phyloP scores from a whole-genome alignment of 257 asterid genomes.

The Jasminum sambac region DNA sequence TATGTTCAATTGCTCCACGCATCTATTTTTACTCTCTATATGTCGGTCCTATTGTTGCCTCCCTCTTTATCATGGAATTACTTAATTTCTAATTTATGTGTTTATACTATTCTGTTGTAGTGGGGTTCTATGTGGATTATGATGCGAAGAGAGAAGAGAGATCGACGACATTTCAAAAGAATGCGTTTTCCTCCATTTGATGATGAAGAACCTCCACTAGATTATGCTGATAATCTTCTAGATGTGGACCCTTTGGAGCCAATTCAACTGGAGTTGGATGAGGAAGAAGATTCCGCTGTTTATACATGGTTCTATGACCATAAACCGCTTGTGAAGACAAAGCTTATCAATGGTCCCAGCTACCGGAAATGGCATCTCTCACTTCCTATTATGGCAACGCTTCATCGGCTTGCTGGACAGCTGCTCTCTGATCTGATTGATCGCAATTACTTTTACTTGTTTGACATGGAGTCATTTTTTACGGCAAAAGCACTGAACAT shows the following conservation, averaged over 20 bases:
- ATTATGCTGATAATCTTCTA: slow-evolving; percentile 91
- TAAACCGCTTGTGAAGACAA: slow-evolving; percentile 93
- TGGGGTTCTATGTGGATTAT: slow-evolving; percentile 99
- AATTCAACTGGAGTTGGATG: slow-evolving; percentile 92
- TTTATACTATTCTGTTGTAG: slow-evolving; percentile 19
- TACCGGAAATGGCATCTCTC: slow-evolving; percentile 98
- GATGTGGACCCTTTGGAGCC: slow-evolving; percentile 99
- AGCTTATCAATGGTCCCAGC: slow-evolving; percentile 97
- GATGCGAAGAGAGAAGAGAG: slow-evolving; percentile 99
- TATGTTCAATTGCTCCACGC: slow-evolving; percentile 25
- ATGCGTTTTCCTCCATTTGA: slow-evolving; percentile 99
- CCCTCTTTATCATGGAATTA: background rate
- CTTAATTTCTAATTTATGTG: background rate
- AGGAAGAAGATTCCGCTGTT: slow-evolving; percentile 98
- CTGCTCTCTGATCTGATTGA: slow-evolving; percentile 91
- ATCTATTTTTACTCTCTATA: background rate
- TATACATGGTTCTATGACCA: slow-evolving; percentile 98
- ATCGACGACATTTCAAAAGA: slow-evolving; percentile 94
- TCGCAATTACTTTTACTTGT: slow-evolving; percentile 87
- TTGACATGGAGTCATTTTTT: slow-evolving; percentile 98
- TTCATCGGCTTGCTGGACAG: slow-evolving; percentile 97
- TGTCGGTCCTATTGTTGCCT: background rate
- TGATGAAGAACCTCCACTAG: slow-evolving; percentile 98
- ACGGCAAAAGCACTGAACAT: slow-evolving; percentile 95
- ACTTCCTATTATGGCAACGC: slow-evolving; percentile 97